A percentile compares a stretch with the other conserved stretches of the same genome.
These are phyloP conservation scores for Fistulina hepatica DNA, from an alignment of 1,284 basidiomycete genomes.

Conservation along the genomic window DNA sequence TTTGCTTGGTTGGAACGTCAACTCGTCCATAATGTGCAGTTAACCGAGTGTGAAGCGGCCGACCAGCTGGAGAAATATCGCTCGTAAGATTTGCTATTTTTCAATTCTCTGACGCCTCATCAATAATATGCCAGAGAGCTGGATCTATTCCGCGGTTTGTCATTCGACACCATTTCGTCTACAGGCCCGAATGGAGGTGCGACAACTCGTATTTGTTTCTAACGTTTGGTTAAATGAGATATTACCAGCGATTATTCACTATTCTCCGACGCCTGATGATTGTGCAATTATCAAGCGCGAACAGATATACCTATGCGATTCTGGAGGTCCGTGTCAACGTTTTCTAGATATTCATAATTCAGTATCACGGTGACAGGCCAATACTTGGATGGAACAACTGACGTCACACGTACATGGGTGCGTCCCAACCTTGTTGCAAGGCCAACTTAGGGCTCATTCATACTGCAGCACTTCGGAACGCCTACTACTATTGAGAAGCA, in stretches of 20 bases:
- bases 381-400: conserved; percentile 90
- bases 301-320: conserved; percentile 92
- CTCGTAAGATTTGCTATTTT: conserved; percentile 44
- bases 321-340: conserved; percentile 48
- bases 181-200: conserved; percentile 79
- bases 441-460: conserved; percentile 3
- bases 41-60: conserved; percentile 79
- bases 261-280: conserved; percentile 66
- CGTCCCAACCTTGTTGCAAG: background rate
- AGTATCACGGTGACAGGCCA: conserved; percentile 44
- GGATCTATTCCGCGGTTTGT: conserved; percentile 75
- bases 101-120: background rate
- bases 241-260: conserved; percentile 81
- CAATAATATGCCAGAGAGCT: conserved; percentile 39
- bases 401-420: conserved; percentile 84
- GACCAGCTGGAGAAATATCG: conserved; percentile 72
- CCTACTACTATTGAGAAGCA: conserved; percentile 78
- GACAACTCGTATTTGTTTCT: conserved; percentile 14
- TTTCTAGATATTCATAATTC: background rate
- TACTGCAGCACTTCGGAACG: conserved; percentile 73
- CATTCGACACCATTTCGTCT: conserved; percentile 89
- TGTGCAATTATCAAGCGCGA: conserved; percentile 71
- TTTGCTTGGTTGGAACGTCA: conserved; percentile 93
- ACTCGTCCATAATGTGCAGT: conserved; percentile 48
- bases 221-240: conserved; percentile 1